These are phyloP conservation scores for Astraeus odoratus DNA, from an alignment of 768 basidiomycete genomes.

Conservation along the genomic window DNA sequence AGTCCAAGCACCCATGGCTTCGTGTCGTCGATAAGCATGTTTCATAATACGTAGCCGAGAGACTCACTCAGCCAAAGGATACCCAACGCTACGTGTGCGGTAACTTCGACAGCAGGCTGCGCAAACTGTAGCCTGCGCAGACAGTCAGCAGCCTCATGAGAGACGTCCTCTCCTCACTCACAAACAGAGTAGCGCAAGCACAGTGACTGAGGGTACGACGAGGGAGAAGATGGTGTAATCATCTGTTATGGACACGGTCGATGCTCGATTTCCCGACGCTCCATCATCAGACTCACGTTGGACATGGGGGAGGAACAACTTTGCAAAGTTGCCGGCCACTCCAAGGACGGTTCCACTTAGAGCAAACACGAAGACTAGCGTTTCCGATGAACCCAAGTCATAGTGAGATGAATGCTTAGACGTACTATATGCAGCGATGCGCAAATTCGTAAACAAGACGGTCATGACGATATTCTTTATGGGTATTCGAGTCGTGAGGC, in stretches of 20 bases:
- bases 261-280: conserved; percentile 1
- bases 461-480: conserved; percentile 38
- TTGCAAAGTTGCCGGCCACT: conserved; percentile 59
- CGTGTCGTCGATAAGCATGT: conserved; percentile 7
- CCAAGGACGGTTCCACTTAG: conserved; percentile 54
- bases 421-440: conserved; percentile 47
- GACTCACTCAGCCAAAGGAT: conserved; percentile 66
- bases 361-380: conserved; percentile 31
- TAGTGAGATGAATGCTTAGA: conserved; percentile 14
- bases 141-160: not conserved
- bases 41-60: not conserved
- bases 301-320: conserved; percentile 55
- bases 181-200: conserved; percentile 56
- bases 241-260: conserved; percentile 30
- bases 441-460: conserved; percentile 50
- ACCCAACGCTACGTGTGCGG: conserved; percentile 46
- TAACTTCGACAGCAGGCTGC: conserved; percentile 56
- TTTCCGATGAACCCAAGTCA: conserved; percentile 9
- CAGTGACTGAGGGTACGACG: conserved; percentile 57
- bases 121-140: conserved; percentile 58
- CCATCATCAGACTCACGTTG: conserved; percentile 42
- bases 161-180: conserved; percentile 22
- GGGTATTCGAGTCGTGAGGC: conserved; percentile 5
- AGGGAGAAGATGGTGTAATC: conserved; percentile 69
- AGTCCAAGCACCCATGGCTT: conserved; percentile 74